These are phyloP conservation scores for Trametes sp. DNA, from an alignment of 1,284 basidiomycete genomes.

Conservation along the genomic window DNA sequence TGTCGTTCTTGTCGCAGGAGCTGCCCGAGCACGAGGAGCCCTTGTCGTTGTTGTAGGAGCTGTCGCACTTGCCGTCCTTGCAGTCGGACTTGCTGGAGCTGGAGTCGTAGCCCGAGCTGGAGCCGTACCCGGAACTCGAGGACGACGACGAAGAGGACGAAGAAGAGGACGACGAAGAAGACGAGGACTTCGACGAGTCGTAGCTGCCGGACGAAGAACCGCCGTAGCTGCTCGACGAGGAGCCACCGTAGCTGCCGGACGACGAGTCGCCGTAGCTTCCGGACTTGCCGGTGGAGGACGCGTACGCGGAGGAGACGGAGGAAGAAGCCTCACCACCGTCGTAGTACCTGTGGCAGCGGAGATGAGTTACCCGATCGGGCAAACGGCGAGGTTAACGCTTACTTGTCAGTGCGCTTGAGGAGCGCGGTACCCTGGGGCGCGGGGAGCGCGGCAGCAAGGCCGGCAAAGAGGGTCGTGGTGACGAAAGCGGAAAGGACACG, in stretches of 20 bases:
- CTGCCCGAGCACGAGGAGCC: neutral
- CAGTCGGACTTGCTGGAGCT: constrained; percentile 9
- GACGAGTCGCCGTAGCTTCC: constrained; percentile 9
- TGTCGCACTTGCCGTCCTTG: constrained; percentile 9
- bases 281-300: constrained; percentile 2
- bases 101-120: constrained; percentile 1
- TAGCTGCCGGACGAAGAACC: constrained; percentile 12
- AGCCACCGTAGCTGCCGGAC: constrained; percentile 6
- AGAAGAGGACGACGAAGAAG: no score
- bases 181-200: neutral
- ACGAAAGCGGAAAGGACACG: constrained; percentile 60
- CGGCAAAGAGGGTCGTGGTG: constrained; percentile 59
- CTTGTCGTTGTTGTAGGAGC: constrained; percentile 4
- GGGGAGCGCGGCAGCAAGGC: constrained; percentile 58
- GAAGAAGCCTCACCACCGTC: no score
- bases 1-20: constrained; percentile 1
- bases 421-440: constrained; percentile 48
- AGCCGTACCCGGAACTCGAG: constrained; percentile 1
- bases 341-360: constrained; percentile 11
- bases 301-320: constrained; percentile 8
- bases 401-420: constrained; percentile 29
- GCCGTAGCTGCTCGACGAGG: constrained; percentile 4
- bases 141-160: neutral
- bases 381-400: neutral
- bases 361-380: constrained; percentile 21